phyloP scores from a whole-genome alignment of 495 filamentous ascomycete species.

The Neurospora terricola region DNA sequence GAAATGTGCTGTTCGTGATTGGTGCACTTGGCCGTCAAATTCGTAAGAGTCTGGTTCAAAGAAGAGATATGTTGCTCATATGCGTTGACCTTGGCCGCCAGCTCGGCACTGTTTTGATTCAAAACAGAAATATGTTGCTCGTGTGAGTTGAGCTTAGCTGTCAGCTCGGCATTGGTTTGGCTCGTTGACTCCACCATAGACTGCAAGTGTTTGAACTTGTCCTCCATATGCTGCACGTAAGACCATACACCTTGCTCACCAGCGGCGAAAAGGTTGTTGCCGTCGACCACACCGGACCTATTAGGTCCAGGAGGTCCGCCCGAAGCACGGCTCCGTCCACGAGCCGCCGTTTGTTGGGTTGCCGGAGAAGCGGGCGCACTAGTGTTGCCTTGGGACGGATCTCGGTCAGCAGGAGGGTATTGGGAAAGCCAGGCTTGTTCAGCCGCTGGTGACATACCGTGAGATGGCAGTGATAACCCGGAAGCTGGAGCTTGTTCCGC shows the following conservation, averaged over 20 bases:
- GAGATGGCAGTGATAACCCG: constrained; percentile 29
- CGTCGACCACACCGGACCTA: constrained; percentile 22
- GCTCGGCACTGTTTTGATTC: constrained; percentile 14
- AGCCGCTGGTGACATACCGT: constrained; percentile 23
- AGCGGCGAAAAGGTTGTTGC: constrained; percentile 33
- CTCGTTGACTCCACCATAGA: constrained; percentile 19
- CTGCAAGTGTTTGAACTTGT: constrained; percentile 29
- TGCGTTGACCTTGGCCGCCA: constrained; percentile 25
- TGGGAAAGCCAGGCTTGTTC: constrained; percentile 28
- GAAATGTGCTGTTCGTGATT: constrained; percentile 31
- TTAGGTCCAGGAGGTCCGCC: constrained; percentile 16
- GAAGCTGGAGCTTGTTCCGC: constrained; percentile 14
- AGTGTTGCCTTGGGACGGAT: constrained; percentile 34
- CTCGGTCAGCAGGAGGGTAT: constrained; percentile 39
- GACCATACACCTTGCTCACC: constrained; percentile 35
- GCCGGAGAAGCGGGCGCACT: constrained; percentile 13
- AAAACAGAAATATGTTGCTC: constrained; percentile 22
- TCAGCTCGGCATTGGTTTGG: constrained; percentile 17
- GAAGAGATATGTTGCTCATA: constrained; percentile 29
- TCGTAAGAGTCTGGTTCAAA: constrained; percentile 9
- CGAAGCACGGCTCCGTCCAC: constrained; percentile 14
- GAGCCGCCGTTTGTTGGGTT: constrained; percentile 15
- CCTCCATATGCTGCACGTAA: constrained; percentile 42
- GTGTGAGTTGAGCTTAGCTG: constrained; percentile 30
- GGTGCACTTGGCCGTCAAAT: constrained; percentile 27